Percentiles rank a stretch among this genome's conserved stretches.
Conservation (phyloP, 768 basidiomycete species). For the Grammothele lineata region DNA sequence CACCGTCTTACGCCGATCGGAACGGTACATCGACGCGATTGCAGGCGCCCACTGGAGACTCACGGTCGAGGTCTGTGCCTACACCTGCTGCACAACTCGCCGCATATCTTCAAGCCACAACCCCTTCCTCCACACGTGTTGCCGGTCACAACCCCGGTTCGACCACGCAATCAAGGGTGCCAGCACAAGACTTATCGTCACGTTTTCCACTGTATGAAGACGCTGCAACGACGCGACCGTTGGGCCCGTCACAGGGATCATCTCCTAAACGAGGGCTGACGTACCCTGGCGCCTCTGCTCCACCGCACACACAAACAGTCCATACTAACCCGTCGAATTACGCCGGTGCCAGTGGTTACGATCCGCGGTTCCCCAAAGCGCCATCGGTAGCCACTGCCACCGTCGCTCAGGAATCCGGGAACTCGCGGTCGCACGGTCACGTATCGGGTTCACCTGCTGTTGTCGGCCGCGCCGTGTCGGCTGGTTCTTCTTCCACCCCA, state of each 20-base stretch:
- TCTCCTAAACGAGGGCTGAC: constrained; percentile 9
- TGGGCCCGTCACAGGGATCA: not conserved
- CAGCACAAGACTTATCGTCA: constrained; percentile 1
- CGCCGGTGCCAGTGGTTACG: not conserved
- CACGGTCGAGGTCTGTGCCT: constrained; percentile 5
- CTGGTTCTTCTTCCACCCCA: constrained; percentile 12
- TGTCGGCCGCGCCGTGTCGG: constrained; percentile 3
- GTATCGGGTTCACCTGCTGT: constrained; percentile 5
- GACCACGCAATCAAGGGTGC: not conserved
- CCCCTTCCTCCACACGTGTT: not conserved
- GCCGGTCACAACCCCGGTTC: not conserved
- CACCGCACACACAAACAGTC: not conserved
- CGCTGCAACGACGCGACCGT: not conserved
- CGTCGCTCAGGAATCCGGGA: not conserved
- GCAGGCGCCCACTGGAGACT: constrained; percentile 2
- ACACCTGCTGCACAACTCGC: constrained; percentile 1
- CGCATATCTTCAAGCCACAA: not conserved
- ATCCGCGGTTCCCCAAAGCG: constrained; percentile 16
- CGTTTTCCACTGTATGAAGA: constrained; percentile 10
- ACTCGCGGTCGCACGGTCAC: not conserved
- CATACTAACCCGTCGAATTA: constrained; percentile 6
- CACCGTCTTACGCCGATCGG: not conserved
- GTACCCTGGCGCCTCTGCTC: constrained; percentile 13
- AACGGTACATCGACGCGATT: not conserved
- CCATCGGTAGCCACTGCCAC: too few relatives aligned